Evolutionary conservation across 1,284 basidiomycete genomes (phyloP).

Genomic region (Microstroma glucosiphilum): DNA sequence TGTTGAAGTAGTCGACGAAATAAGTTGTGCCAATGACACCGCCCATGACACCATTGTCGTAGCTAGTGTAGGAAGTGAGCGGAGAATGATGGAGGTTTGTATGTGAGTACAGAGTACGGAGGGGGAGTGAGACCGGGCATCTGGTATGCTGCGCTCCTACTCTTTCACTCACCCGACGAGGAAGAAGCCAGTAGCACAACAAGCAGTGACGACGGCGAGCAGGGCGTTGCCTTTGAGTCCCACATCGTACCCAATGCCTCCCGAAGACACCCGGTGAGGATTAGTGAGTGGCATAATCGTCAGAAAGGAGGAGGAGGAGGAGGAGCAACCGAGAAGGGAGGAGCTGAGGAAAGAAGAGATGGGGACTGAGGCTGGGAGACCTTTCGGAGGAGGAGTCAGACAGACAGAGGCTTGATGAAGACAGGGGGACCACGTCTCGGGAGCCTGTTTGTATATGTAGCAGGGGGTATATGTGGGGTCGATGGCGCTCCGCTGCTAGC

Average conservation of each 20-base stretch:
- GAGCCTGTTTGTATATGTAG: too few relatives aligned
- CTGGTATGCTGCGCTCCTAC: not conserved
- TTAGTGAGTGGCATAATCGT: too few relatives aligned
- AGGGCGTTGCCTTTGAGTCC: not conserved
- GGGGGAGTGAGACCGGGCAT: not conserved
- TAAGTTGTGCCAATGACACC: constrained; percentile 16
- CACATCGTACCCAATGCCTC: not conserved
- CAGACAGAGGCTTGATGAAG: too few relatives aligned
- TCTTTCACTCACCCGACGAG: constrained; percentile 5
- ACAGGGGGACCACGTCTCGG: too few relatives aligned
- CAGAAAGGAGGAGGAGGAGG: too few relatives aligned
- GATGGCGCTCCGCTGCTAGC: too few relatives aligned
- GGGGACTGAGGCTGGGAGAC: too few relatives aligned
- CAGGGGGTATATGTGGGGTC: too few relatives aligned
- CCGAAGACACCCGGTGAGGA: not conserved
- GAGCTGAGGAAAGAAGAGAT: too few relatives aligned
- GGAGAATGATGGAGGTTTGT: not conserved
- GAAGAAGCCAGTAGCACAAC: constrained; percentile 2
- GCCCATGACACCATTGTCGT: not conserved
- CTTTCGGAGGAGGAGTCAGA: too few relatives aligned
- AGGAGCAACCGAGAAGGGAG: too few relatives aligned
- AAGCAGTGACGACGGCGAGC: not conserved
- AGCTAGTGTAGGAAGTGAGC: not conserved
- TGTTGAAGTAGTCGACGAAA: constrained; percentile 27
- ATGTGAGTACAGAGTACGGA: not conserved